phyloP scores from a whole-genome alignment of 2,329 filamentous ascomycete genomes.

The Chrysosphaeria jannelii region DNA sequence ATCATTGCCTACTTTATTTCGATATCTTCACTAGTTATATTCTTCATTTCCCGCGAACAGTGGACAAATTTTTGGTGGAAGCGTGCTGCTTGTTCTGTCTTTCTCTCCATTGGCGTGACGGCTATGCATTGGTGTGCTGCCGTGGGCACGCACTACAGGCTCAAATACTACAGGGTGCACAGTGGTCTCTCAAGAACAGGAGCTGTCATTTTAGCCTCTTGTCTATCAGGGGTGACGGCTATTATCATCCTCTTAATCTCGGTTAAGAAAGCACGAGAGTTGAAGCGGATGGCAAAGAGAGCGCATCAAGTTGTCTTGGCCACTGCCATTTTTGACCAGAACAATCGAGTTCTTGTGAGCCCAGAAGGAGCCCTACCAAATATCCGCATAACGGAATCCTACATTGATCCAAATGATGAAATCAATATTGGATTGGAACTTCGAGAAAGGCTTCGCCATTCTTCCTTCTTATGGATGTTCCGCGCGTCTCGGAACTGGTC shows the following conservation, averaged over 20 bases:
- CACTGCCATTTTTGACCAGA: constrained; percentile 34
- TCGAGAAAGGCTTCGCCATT: too few species aligned
- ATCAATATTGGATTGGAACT: constrained; percentile 44
- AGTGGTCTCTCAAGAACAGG: constrained; percentile 12
- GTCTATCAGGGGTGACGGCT: constrained; percentile 32
- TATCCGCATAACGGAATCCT: constrained; percentile 51
- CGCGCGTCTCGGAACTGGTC: constrained; percentile 53
- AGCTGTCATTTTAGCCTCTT: constrained; percentile 41
- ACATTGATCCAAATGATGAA: constrained; percentile 32
- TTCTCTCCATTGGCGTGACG: constrained; percentile 45
- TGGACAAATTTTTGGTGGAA: constrained; percentile 66
- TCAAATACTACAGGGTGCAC: too few species aligned
- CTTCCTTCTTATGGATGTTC: constrained; percentile 80
- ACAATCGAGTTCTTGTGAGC: constrained; percentile 36
- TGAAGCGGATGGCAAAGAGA: constrained; percentile 21
- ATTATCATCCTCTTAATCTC: constrained; percentile 24
- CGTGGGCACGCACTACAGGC: constrained; percentile 34
- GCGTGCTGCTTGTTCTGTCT: constrained; percentile 28
- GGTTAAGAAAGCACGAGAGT: constrained; percentile 20
- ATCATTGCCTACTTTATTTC: constrained; percentile 45
- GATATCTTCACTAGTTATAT: constrained; percentile 36
- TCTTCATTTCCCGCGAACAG: constrained; percentile 44
- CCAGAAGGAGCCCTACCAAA: constrained; percentile 38
- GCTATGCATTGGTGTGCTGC: constrained; percentile 73
- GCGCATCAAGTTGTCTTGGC: constrained; percentile 29